These are phyloP conservation scores for Dalbergia oliveri DNA, from an alignment of 306 rosid genomes.

Conservation along the genomic window DNA sequence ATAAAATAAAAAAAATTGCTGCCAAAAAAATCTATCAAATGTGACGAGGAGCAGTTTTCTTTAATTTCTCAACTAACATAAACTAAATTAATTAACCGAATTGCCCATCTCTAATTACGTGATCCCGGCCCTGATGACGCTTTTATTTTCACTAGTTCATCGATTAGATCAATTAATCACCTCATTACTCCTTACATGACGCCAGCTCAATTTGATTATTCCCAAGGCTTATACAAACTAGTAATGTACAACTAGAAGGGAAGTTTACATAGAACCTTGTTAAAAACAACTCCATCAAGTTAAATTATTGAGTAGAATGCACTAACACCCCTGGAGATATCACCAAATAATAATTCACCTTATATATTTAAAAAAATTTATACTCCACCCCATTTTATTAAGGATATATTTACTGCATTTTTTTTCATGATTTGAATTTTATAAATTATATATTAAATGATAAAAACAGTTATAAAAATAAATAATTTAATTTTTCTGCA, in stretches of 20 bases:
- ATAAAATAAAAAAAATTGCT: constrained; percentile 12
- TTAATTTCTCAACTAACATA: not conserved
- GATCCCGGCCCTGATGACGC: constrained; percentile 12
- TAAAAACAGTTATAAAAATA: too few species aligned
- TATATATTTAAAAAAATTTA: too few species aligned
- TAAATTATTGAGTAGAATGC: too few species aligned
- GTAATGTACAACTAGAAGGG: not conserved
- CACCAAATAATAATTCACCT: too few species aligned
- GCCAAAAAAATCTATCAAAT: not conserved
- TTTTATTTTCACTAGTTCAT: constrained; percentile 1
- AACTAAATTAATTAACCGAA: constrained; percentile 9
- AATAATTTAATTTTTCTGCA: too few species aligned
- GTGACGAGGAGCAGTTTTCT: not conserved
- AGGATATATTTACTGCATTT: too few species aligned
- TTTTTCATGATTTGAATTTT: too few species aligned
- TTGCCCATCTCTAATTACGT: constrained; percentile 22
- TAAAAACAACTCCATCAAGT: not conserved
- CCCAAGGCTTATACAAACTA: not conserved
- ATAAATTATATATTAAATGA: too few species aligned
- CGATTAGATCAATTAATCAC: constrained; percentile 27
- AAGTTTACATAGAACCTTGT: not conserved
- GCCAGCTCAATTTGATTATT: constrained; percentile 5
- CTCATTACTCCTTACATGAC: constrained; percentile 5
- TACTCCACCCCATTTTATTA: too few species aligned
- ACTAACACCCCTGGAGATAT: too few species aligned